Percentiles rank a stretch among this genome's conserved stretches.
phyloP scores from a whole-genome alignment of 768 basidiomycete genomes.

The Steccherinum ochraceum region DNA sequence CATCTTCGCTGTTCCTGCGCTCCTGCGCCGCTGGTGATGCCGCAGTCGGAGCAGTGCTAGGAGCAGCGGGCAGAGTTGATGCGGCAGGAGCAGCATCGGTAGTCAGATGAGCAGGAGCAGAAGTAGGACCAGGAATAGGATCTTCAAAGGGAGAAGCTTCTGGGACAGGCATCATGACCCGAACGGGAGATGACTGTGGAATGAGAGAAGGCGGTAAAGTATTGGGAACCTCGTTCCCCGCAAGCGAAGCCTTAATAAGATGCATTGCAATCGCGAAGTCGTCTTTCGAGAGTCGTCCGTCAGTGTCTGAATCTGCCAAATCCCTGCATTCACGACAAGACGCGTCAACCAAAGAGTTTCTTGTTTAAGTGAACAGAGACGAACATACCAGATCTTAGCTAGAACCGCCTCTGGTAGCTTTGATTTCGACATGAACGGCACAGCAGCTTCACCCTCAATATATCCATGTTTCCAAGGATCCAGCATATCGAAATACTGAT shows the following conservation, averaged over 20 bases:
- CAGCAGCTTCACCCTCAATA: constrained; percentile 10
- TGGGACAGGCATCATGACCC: not conserved
- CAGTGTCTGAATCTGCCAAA: constrained; percentile 78
- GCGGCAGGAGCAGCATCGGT: not conserved
- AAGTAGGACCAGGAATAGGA: not conserved
- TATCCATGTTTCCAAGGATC: constrained; percentile 11
- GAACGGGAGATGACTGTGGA: not conserved
- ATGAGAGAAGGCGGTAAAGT: constrained; percentile 62
- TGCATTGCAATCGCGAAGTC: constrained; percentile 95
- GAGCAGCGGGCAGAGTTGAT: no score
- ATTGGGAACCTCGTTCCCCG: constrained; percentile 67
- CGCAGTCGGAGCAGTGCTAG: no score
- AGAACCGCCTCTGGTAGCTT: constrained; percentile 2
- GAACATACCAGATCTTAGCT: constrained; percentile 8
- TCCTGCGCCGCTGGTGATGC: no score
- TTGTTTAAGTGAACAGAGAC: not conserved
- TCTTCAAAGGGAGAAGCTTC: not conserved
- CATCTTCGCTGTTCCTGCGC: no score
- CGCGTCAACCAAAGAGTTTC: not conserved
- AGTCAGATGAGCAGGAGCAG: not conserved
- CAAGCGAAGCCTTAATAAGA: constrained; percentile 79
- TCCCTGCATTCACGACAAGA: constrained; percentile 54
- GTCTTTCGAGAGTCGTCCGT: constrained; percentile 77
- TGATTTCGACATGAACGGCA: constrained; percentile 9
- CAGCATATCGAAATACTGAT: constrained; percentile 9